Base-by-base conservation (phyloP, 495 filamentous ascomycete genomes). In the Aspergillus bertholletiae region DNA sequence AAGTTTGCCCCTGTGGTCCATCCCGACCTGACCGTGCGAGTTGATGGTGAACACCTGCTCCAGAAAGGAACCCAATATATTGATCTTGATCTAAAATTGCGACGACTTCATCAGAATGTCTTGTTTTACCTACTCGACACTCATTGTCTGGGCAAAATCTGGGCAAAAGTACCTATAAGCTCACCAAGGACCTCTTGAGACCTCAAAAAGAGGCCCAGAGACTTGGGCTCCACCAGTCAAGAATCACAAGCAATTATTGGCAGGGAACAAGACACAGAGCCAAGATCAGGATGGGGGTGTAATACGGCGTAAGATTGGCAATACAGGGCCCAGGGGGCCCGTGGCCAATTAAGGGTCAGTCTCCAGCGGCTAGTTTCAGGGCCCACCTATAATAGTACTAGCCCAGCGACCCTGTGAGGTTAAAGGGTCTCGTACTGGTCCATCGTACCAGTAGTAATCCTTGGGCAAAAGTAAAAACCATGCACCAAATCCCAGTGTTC, bases 211-310 rank as follows among this genome's bases (percentile, higher is more conserved):
- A 12, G 9, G 3, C 30, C 30, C 9, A 32, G 30, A 9, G 30
- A 32, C 3, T 11, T 7, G 17, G 34, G 34, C 12, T n/a, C 45
- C 51, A 50, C 49, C 18, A 8, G 7, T 28, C 23, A 49, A 49
- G 27, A 58, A 35, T 24, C 5, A 54, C 47, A 59, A 59, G 57
- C 57, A 51, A 59, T 59, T 55, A 59, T 59, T 59, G 57, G 57
- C 52, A 55, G 47, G 52, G 41, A 46, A 49, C 23, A 49, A 58
- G 48, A 54, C 27, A 37, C 37, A 34, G 26, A 37, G 21, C 54
- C 30, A 52, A 41, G 40, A 15, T 17, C 44, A 27, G 34, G 44
- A 45, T 49, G n/a, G 11, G 15, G 37, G 22, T 37, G 40, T 24
- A 43, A 7, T 37, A 41, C 41, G 22, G 7, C 12, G 44, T 46